Conservation (phyloP, 2,329 filamentous ascomycete genomes). For the Scedosporium dehoogii region DNA sequence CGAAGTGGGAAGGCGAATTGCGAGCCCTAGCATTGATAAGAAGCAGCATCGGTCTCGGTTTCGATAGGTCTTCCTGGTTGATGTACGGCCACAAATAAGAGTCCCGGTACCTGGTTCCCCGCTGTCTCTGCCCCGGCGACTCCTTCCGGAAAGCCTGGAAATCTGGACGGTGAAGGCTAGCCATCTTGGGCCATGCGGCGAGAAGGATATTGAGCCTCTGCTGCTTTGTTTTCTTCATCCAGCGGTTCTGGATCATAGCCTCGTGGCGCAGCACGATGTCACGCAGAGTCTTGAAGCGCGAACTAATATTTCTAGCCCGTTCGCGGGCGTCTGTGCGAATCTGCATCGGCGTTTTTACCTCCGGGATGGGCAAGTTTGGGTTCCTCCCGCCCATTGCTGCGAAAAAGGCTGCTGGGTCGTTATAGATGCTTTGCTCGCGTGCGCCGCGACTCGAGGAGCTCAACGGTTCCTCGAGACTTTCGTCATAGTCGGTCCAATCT, state of each 20-base stretch:
- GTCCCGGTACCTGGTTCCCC: conserved; percentile 17
- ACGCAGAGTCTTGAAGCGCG: conserved; percentile 23
- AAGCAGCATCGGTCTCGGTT: conserved; percentile 32
- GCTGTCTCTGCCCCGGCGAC: conserved; percentile 7
- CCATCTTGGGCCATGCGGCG: conserved; percentile 38
- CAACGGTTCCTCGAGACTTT: background rate
- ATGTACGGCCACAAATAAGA: conserved; percentile 42
- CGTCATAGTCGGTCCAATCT: background rate
- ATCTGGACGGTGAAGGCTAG: conserved; percentile 39
- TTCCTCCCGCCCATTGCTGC: background rate
- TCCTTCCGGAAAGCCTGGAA: conserved; percentile 26
- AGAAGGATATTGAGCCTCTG: conserved; percentile 38
- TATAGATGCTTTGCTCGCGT: background rate
- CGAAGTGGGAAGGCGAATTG: conserved; percentile 35
- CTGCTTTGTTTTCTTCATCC: conserved; percentile 39
- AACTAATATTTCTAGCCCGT: conserved; percentile 20
- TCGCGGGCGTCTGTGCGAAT: conserved; percentile 10
- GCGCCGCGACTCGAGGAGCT: background rate
- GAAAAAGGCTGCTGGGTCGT: background rate
- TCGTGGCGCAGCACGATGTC: conserved; percentile 40
- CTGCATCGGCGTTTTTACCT: conserved; percentile 2
- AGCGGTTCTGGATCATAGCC: conserved; percentile 38
- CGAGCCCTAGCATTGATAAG: conserved; percentile 43
- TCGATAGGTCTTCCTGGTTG: conserved; percentile 45
- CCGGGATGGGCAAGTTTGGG: background rate